Evolutionary conservation across 768 basidiomycete genomes (phyloP), one percentile per base, ranked within the genome.

Genomic region (Hysterangium stoloniferum): DNA sequence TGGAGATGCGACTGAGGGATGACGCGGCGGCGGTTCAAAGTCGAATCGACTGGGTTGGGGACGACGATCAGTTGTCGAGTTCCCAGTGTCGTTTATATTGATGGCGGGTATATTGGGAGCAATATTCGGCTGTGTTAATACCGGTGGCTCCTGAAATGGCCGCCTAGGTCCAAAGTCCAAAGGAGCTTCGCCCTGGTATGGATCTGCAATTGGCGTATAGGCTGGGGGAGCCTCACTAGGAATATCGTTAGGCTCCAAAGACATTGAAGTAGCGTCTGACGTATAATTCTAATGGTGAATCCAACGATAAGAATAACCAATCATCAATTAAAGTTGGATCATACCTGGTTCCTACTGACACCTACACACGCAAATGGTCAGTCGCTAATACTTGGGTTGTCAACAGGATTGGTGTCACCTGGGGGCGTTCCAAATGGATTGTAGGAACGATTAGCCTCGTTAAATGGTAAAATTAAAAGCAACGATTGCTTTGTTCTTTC

Each of bases 211-310:
- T 0, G 77, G 67, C 0, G 84, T 84, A 58, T 88, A 89, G 0
- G 85, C 78, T 0, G 86, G 86, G 1, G 85, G 86, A 9, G 70
- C 65, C 17, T 81, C 79, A n/a, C 80, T 81, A 2, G 66, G 61
- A 24, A 73, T 54, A 11, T 57, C 55, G 22, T 56, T 54, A 20
- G 38, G 28, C 4, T n/a, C n/a, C n/a, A n/a, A 41, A 41, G 40
- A 11, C 2, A 41, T 17, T 17, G 17, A 22, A 13, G 13, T 41
- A 12, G 19, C 22, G 11, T 20, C 12, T 41, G 3, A 41, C 40
- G n/a, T n/a, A n/a, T n/a, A n/a, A n/a, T n/a, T n/a, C n/a, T n/a
- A n/a, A n/a, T n/a, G n/a, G n/a, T n/a, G n/a, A n/a, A n/a, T n/a
- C n/a, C n/a, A n/a, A n/a, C n/a, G n/a, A n/a, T n/a, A n/a, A n/a